These are phyloP conservation scores for Leccinellum rugosiceps DNA, from an alignment of 768 basidiomycete species.

Conservation along the genomic window DNA sequence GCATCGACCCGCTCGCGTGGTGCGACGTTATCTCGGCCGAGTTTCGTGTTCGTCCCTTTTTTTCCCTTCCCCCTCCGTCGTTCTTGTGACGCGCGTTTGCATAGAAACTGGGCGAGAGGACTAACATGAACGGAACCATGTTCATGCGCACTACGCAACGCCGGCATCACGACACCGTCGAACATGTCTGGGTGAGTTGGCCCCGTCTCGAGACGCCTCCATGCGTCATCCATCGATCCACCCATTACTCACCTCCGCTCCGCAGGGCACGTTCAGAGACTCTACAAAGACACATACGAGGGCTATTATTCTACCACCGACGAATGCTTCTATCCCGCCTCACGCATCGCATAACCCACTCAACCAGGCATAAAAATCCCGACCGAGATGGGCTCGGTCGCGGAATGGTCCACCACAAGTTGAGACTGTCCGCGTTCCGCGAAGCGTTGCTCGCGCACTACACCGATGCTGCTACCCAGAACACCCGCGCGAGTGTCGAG, in stretches of 20 bases:
- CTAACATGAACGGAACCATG: slow-evolving; percentile 62
- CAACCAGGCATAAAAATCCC: slow-evolving; percentile 40
- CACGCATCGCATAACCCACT: slow-evolving; percentile 24
- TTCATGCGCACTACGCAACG: slow-evolving; percentile 78
- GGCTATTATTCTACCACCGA: slow-evolving; percentile 94
- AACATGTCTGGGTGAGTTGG: slow-evolving; percentile 73
- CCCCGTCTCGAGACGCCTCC: background rate
- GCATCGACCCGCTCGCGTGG: too few species aligned
- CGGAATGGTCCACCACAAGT: slow-evolving; percentile 90
- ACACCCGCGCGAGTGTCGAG: background rate
- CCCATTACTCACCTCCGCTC: background rate
- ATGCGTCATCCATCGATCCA: too few species aligned
- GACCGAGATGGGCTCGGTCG: slow-evolving; percentile 69
- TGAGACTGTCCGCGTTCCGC: slow-evolving; percentile 68
- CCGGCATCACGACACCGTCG: slow-evolving; percentile 62
- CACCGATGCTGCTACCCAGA: slow-evolving; percentile 23
- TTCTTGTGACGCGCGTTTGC: background rate
- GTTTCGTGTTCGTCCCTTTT: slow-evolving; percentile 61
- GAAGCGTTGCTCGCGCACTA: slow-evolving; percentile 53
- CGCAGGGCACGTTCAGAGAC: slow-evolving; percentile 50
- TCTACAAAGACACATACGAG: slow-evolving; percentile 80
- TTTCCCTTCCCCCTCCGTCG: background rate
- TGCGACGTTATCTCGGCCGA: slow-evolving; percentile 48
- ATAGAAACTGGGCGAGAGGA: slow-evolving; percentile 64
- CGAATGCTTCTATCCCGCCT: slow-evolving; percentile 73